Base-by-base conservation (phyloP, 805 yeast genomes). In the Myxozyma nipponensis region DNA sequence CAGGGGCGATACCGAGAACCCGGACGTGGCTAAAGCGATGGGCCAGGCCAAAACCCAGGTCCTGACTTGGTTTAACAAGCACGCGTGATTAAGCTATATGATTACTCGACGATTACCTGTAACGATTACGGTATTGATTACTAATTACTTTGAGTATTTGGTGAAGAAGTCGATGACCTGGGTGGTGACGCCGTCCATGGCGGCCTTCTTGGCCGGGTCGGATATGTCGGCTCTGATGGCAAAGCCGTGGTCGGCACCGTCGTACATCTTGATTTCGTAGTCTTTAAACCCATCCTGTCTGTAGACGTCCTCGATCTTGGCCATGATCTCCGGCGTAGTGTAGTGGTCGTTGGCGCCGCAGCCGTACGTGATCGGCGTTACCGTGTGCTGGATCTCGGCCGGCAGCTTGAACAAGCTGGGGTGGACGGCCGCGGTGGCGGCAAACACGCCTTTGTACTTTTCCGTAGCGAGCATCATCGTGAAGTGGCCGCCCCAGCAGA, bases 401-500 rank as follows among this genome's bases (percentile, higher is more conserved):
- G 51, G 51, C 25, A 47, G 25, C 34, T 24, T 4, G 15, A 47
- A 19, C 42, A 28, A n/a, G 13, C 39, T 23, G 22, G 49, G 49
- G 21, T 47, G 51, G 23, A 35, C 4, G 10, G 49, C 42, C 17
- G 48, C 51, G 6, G 32, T 18, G 39, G 48, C 47, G 3, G 41
- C 18, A 32, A 47, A 15, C 6, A 41, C 17, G 7, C 40, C 46
- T 18, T n/a, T n/a, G n/a, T 24, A 4, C 26, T 32, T 23, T 38
- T 35, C 37, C 24, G 40, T 42, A 4, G 42, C 41, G 17, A 34
- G 19, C 9, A 38, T 18, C 15, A 47, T 4, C n/a, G 49, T 7
- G 26, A 42, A 37, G 18, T 19, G 22, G 3, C 51, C 51, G 21
- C 51, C 51, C 49, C 49, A 47, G 51, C 51, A 47, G 48, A 42